Evolutionary conservation across 768 basidiomycete genomes (phyloP).

Genomic region (Kondoa subrosea): DNA sequence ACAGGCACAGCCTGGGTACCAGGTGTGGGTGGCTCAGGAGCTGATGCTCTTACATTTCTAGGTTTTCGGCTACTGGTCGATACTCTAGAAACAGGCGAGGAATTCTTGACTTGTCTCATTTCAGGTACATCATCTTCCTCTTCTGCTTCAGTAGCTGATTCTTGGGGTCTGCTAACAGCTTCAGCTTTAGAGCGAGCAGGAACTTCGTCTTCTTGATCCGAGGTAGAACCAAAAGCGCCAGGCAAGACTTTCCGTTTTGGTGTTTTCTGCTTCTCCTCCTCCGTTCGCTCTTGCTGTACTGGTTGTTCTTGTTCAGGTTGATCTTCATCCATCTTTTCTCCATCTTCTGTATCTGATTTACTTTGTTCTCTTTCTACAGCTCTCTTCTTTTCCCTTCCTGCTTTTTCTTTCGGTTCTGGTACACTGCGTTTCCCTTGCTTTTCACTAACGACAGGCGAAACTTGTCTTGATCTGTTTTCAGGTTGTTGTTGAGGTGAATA

Average conservation of each 20-base stretch:
- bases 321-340: background rate
- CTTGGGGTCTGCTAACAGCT: too few relatives aligned
- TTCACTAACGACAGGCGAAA: too few relatives aligned
- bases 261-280: background rate
- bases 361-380: background rate
- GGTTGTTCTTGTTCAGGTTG: background rate
- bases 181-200: background rate
- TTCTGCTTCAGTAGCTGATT: background rate
- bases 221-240: background rate
- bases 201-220: background rate
- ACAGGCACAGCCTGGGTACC: background rate
- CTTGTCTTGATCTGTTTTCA: background rate
- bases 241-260: background rate
- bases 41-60: background rate
- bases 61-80: background rate
- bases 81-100: background rate
- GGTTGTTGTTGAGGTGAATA: background rate
- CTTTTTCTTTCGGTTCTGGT: background rate
- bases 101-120: background rate
- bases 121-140: background rate
- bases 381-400: background rate
- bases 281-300: background rate
- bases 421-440: background rate
- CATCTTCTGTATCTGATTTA: too few relatives aligned
- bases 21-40: background rate